Evolutionary conservation across 2,329 filamentous ascomycete species (phyloP).

Genomic region (Aspergillus fumigatiaffinis): DNA sequence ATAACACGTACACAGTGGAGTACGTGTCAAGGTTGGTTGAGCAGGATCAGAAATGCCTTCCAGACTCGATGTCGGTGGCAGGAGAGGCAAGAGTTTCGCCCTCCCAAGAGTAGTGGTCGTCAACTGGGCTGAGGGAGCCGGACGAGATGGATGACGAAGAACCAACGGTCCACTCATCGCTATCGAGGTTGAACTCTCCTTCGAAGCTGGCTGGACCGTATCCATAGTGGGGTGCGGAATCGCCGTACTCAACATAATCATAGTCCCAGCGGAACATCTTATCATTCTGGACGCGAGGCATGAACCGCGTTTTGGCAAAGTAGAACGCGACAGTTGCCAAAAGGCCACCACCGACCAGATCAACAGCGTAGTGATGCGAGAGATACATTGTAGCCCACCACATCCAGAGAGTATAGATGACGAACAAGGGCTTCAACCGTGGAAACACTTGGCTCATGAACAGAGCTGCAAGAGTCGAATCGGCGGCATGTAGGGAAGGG

Average conservation of each 20-base stretch:
- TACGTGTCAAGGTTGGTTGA: neutral
- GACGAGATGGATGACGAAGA: slow-evolving; percentile 74
- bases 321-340: slow-evolving; percentile 77
- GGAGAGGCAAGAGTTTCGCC: slow-evolving; percentile 35
- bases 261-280: slow-evolving; percentile 94
- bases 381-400: slow-evolving; percentile 99
- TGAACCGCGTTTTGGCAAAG: slow-evolving; percentile 71
- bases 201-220: slow-evolving; percentile 57
- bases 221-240: slow-evolving; percentile 50
- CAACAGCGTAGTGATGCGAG: slow-evolving; percentile 93
- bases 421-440: slow-evolving; percentile 71
- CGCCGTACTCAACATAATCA: slow-evolving; percentile 84
- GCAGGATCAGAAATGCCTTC: slow-evolving; percentile 23
- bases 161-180: slow-evolving; percentile 86
- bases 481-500: slow-evolving; percentile 85
- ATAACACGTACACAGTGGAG: slow-evolving; percentile 16
- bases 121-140: slow-evolving; percentile 58
- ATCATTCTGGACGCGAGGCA: slow-evolving; percentile 76
- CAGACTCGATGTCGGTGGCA: slow-evolving; percentile 38
- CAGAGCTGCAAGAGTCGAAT: slow-evolving; percentile 81
- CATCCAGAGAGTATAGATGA: slow-evolving; percentile 84
- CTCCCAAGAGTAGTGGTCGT: slow-evolving; percentile 52
- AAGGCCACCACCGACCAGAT: slow-evolving; percentile 81
- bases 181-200: slow-evolving; percentile 58
- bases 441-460: slow-evolving; percentile 95